phyloP scores from a whole-genome alignment of 2,329 filamentous ascomycete genomes.

The Aspergillus felis region DNA sequence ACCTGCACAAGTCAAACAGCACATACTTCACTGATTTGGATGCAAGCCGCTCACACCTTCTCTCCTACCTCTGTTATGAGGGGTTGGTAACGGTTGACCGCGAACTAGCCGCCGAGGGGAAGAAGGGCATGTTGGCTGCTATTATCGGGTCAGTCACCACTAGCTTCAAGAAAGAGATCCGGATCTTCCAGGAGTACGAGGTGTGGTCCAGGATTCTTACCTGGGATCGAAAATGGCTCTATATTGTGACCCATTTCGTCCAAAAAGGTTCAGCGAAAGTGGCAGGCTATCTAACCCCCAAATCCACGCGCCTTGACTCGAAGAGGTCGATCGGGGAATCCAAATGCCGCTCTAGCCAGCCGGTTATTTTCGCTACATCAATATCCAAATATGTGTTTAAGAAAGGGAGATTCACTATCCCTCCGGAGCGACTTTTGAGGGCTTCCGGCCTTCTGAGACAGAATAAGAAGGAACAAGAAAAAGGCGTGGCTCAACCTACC shows the following conservation, averaged over 20 bases:
- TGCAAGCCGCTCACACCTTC: slow-evolving; percentile 44
- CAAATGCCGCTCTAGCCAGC: not conserved
- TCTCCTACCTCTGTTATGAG: not conserved
- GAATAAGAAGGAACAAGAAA: no score
- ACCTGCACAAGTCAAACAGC: slow-evolving; percentile 43
- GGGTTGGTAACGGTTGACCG: slow-evolving; percentile 15
- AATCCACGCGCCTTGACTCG: not conserved
- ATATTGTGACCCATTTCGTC: slow-evolving; percentile 29
- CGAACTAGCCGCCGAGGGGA: not conserved
- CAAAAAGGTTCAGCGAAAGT: not conserved
- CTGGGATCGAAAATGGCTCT: slow-evolving; percentile 32
- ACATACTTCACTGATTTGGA: slow-evolving; percentile 57
- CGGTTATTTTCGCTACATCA: not conserved
- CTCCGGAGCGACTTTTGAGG: not conserved
- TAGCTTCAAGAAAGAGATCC: slow-evolving; percentile 21
- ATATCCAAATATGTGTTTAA: not conserved
- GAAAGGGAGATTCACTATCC: not conserved
- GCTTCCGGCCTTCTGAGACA: no score
- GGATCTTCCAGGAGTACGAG: slow-evolving; percentile 21
- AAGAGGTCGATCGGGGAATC: not conserved
- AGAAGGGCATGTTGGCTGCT: not conserved
- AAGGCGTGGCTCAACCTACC: no score
- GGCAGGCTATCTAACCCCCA: no score
- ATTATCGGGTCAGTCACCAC: slow-evolving; percentile 3
- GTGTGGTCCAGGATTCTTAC: slow-evolving; percentile 23